Evolutionary conservation across 2,329 filamentous ascomycete genomes (phyloP), one percentile per base, ranked within the genome.

Genomic region (Canariomyces notabilis): DNA sequence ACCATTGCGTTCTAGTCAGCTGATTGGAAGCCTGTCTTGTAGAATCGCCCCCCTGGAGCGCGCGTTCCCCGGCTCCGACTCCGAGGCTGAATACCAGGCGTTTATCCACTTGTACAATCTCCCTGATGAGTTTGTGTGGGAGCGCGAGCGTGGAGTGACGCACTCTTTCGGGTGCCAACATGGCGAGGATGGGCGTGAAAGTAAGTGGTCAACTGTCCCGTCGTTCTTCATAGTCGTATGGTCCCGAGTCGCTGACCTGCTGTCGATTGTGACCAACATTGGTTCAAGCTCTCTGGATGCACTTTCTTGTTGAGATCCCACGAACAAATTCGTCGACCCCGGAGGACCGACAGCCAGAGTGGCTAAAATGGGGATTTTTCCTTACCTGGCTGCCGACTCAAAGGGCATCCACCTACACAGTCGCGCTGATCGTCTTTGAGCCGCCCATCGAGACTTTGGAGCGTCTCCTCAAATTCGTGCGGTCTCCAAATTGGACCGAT

Each of bases 221-320:
- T n/a, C n/a, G n/a, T n/a, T n/a, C n/a, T n/a, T n/a, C n/a, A n/a
- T n/a, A 19, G 16, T 7, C 20, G 8, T 22, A 6, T 19, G 22
- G 11, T 21, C n/a, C 29, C 18, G 3, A 35, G 29, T 14, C 14
- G 14, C 16, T n/a, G 14, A 14, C n/a, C 11, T 26, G 22, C 22
- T 11, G 22, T 11, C 23, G 29, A 34, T 18, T 12, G 5, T 43
- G 31, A 23, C 39, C 14, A 15, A 32, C 14, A 5, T 16, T 20
- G 5, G 11, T n/a, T 7, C 9, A 12, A 48, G 45, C 31, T 5
- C 35, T 48, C 12, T 48, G 46, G 46, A 48, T 48, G 46, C 46
- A 48, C 18, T 48, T 48, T 21, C 29, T 48, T 4, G 32, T 26
- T 19, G 41, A 29, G 12, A 16, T 40, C n/a, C 46, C 46, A 32